Base-by-base conservation (phyloP, 768 basidiomycete species). In the Pleurotus citrinopileatus region DNA sequence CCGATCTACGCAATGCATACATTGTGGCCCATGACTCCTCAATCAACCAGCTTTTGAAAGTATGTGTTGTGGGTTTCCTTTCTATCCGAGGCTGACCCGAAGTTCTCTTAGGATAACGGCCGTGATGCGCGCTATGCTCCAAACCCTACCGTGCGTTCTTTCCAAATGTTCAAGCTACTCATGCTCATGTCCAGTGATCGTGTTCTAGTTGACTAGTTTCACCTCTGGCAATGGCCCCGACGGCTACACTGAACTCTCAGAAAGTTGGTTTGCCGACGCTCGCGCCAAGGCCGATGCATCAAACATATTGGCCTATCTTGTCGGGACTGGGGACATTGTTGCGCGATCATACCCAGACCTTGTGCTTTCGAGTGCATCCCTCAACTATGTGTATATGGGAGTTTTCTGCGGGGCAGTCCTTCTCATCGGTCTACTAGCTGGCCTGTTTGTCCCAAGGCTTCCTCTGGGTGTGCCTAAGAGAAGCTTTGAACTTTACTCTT, bases 301-400 rank as follows among this genome's bases (percentile, higher is more conserved):
- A 40, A 72, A 73, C 52, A 60, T 76, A 12, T 66, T 77, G 2
- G 73, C 75, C 0, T 76, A 76, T 59, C 68, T 79, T n/a, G 65
- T 61, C 2, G 76, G 77, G 5, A 67, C 70, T 5, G 71, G 68
- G 1, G 58, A 64, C 10, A 56, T 63, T n/a, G 61, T 75, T 15
- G 73, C 74, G n/a, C 66, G 70, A 22, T 58, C 58, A 6, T 78
- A 72, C 48, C 52, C 60, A 3, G 73, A 77, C 56, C 40, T 51
- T 4, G 59, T 68, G 1, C 42, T 70, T 5, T 60, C 48, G 2
- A 51, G 48, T n/a, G 48, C 48, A 7, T 51, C 52, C 2, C 22
- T 53, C 10, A 53, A 53, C 23, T 42, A 53, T 38, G 20, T 53
- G 26, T 42, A 43, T 17, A 42, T 53, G 52, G 52, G 38, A 2